Evolutionary conservation across 495 filamentous ascomycete genomes (phyloP).

Genomic region (Trichoderma reesei): DNA sequence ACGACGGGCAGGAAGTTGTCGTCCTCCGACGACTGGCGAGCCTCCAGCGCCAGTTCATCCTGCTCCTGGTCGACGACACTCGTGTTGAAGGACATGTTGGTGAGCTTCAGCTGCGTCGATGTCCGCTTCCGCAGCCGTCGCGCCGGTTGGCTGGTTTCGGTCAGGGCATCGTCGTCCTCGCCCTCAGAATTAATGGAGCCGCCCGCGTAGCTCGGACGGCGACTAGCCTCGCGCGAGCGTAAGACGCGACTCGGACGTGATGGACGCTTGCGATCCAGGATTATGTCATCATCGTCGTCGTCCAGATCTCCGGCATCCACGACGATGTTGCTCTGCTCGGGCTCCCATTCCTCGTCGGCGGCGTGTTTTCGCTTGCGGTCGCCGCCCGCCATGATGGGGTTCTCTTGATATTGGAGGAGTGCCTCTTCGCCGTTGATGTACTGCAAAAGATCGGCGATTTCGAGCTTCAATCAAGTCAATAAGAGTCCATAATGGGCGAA

Average conservation of each 20-base stretch:
- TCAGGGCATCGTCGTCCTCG: background rate
- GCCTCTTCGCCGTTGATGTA: background rate
- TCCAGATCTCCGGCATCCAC: background rate
- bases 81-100: constrained; percentile 9
- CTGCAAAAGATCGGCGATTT: background rate
- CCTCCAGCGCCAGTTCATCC: constrained; percentile 31
- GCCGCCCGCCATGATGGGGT: background rate
- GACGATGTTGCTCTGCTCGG: background rate
- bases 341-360: constrained; percentile 3
- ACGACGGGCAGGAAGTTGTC: constrained; percentile 25
- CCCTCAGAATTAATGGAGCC: constrained; percentile 11
- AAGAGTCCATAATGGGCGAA: background rate
- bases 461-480: background rate
- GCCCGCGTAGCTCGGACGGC: constrained; percentile 7
- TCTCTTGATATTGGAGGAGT: background rate
- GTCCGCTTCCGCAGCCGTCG: constrained; percentile 11
- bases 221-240: constrained; percentile 9
- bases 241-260: background rate
- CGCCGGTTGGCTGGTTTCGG: constrained; percentile 1
- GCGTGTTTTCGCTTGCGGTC: background rate
- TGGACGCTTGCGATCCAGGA: background rate
- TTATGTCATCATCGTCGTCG: background rate
- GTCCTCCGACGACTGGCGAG: constrained; percentile 21
- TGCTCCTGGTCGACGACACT: constrained; percentile 26
- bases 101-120: constrained; percentile 9